Conservation (phyloP, 192 early-diverging fungal genomes). For the Lobulomyces angularis region DNA sequence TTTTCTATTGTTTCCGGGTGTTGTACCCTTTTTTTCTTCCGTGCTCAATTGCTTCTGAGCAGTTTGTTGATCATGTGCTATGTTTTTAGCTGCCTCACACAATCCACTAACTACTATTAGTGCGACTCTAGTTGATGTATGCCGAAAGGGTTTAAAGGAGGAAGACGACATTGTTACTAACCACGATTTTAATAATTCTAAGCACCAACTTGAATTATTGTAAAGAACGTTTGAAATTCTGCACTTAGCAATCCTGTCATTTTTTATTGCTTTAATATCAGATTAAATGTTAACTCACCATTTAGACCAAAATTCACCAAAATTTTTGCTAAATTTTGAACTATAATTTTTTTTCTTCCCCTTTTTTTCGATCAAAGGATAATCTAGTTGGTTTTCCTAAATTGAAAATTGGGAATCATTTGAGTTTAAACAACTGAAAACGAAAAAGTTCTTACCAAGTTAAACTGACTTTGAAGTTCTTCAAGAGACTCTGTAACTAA, state of each 20-base stretch:
- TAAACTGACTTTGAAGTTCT: slow-evolving; percentile 41
- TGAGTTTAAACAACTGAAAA: background rate
- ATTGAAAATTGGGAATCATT: slow-evolving; percentile 15
- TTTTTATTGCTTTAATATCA: slow-evolving; percentile 31
- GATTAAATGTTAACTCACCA: slow-evolving; percentile 14
- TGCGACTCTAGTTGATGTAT: slow-evolving; percentile 66
- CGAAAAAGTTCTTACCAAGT: slow-evolving; percentile 25
- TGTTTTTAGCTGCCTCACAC: slow-evolving; percentile 50
- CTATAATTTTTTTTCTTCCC: slow-evolving; percentile 25
- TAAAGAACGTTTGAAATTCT: slow-evolving; percentile 48
- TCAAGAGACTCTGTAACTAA: slow-evolving; percentile 38
- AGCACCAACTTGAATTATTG: slow-evolving; percentile 27
- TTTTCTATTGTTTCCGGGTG: slow-evolving; percentile 9
- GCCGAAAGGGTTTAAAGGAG: slow-evolving; percentile 76
- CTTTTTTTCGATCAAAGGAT: slow-evolving; percentile 62
- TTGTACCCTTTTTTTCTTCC: slow-evolving; percentile 25
- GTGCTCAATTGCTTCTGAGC: slow-evolving; percentile 58
- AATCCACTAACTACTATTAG: slow-evolving; percentile 56
- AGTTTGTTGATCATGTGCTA: slow-evolving; percentile 45
- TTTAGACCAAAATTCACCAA: slow-evolving; percentile 52
- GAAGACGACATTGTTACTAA: slow-evolving; percentile 41
- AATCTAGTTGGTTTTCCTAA: slow-evolving; percentile 42
- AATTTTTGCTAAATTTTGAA: slow-evolving; percentile 53
- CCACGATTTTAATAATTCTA: slow-evolving; percentile 26
- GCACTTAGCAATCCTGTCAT: slow-evolving; percentile 44